Conservation (phyloP, 768 basidiomycete species). For the Mrakia gelida region DNA sequence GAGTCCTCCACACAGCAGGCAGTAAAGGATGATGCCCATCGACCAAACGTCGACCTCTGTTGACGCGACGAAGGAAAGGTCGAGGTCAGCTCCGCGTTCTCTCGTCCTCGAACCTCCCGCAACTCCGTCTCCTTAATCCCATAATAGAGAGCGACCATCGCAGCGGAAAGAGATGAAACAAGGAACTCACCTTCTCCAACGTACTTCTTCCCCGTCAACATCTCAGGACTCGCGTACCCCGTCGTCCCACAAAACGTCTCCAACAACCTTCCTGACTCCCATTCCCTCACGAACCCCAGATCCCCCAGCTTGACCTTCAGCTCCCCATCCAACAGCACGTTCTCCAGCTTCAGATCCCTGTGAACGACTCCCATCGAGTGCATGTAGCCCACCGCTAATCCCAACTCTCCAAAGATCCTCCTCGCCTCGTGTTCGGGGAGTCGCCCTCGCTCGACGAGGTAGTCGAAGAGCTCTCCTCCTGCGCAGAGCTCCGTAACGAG, state of each 20-base stretch:
- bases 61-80: slow-evolving; percentile 12
- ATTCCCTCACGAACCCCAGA: slow-evolving; percentile 91
- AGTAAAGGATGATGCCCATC: slow-evolving; percentile 84
- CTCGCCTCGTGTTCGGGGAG: slow-evolving; percentile 77
- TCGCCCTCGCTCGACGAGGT: slow-evolving; percentile 90
- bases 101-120: neutral
- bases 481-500: slow-evolving; percentile 95
- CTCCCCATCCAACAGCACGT: slow-evolving; percentile 83
- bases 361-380: slow-evolving; percentile 93
- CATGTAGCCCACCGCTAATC: slow-evolving; percentile 86
- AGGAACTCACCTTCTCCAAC: slow-evolving; percentile 69
- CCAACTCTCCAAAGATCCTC: slow-evolving; percentile 90
- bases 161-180: neutral
- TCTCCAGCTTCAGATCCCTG: slow-evolving; percentile 93
- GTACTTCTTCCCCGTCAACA: slow-evolving; percentile 82
- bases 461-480: slow-evolving; percentile 97
- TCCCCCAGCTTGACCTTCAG: slow-evolving; percentile 90
- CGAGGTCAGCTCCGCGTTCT: neutral
- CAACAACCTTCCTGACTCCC: slow-evolving; percentile 65
- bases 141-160: neutral
- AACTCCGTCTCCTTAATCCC: too few species aligned
- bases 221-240: slow-evolving; percentile 79
- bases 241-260: slow-evolving; percentile 96
- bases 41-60: slow-evolving; percentile 96
- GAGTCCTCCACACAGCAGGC: slow-evolving; percentile 78